Percentiles rank a stretch among this genome's conserved stretches.
phyloP scores from a whole-genome alignment of 2,329 filamentous ascomycete genomes.

The Botrytis medusae region DNA sequence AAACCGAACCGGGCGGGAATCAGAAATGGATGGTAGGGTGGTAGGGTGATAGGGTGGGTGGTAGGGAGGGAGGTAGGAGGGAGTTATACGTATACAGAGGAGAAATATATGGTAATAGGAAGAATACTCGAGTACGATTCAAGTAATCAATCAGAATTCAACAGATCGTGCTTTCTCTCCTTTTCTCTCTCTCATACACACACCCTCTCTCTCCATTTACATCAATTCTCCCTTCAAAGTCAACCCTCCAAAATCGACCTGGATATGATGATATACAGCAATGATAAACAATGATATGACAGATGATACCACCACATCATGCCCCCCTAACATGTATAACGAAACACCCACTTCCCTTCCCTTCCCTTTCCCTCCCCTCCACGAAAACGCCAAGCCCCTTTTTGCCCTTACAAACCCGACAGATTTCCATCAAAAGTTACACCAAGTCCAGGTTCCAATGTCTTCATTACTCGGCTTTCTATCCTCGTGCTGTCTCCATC shows the following conservation, averaged over 20 bases:
- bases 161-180: not conserved
- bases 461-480: not conserved
- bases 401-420: slow-evolving; percentile 6
- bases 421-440: not conserved
- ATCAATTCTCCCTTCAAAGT: not conserved
- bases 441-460: not conserved
- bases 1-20: slow-evolving; percentile 1
- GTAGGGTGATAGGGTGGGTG: not conserved
- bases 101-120: no score
- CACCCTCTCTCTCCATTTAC: not conserved
- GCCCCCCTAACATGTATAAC: not conserved
- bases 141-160: not conserved
- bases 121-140: not conserved
- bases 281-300: not conserved
- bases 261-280: not conserved
- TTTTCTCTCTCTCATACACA: no score
- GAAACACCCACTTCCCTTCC: not conserved
- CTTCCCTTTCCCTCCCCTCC: not conserved
- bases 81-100: no score
- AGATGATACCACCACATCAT: not conserved
- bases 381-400: slow-evolving; percentile 20
- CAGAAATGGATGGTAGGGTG: not conserved
- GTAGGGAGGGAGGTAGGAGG: not conserved
- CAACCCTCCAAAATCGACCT: not conserved
- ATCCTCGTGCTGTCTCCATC: slow-evolving; percentile 14